A percentile compares a stretch with the other conserved stretches of the same genome.
phyloP scores from a whole-genome alignment of 2,329 filamentous ascomycete genomes.

The Thyridium curvatum region DNA sequence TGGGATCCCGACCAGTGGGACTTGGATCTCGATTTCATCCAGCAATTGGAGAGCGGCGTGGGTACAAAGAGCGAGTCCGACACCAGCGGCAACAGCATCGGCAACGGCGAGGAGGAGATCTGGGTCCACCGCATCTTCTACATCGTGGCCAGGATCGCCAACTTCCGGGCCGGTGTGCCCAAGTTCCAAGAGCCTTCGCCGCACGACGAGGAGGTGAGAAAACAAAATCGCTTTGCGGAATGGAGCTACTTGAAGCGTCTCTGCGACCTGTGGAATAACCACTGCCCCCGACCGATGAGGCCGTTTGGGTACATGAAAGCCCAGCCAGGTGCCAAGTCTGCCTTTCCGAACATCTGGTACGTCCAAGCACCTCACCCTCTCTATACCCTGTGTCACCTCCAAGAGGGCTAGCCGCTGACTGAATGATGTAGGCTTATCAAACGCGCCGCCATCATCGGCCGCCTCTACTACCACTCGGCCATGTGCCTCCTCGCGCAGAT shows the following conservation, averaged over 20 bases:
- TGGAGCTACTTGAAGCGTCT: slow-evolving; percentile 77
- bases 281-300: slow-evolving; percentile 79
- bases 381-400: not conserved
- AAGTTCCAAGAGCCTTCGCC: slow-evolving; percentile 52
- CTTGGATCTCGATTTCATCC: slow-evolving; percentile 65
- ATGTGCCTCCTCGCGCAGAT: slow-evolving; percentile 75
- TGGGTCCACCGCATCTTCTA: slow-evolving; percentile 90
- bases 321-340: slow-evolving; percentile 61
- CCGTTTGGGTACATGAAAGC: slow-evolving; percentile 71
- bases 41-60: slow-evolving; percentile 7
- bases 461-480: slow-evolving; percentile 84
- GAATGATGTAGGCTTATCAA: slow-evolving; percentile 79
- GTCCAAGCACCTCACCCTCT: slow-evolving; percentile 25
- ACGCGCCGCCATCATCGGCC: slow-evolving; percentile 71
- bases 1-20: slow-evolving; percentile 93
- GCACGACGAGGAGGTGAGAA: slow-evolving; percentile 56
- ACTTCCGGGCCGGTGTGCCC: slow-evolving; percentile 69
- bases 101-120: slow-evolving; percentile 61
- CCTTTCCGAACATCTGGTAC: slow-evolving; percentile 83
- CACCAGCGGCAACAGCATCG: slow-evolving; percentile 5
- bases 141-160: slow-evolving; percentile 78
- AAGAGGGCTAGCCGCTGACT: not conserved
- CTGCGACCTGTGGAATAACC: slow-evolving; percentile 76
- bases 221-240: slow-evolving; percentile 62
- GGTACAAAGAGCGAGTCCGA: slow-evolving; percentile 9